Conservation (phyloP, 352 stramenopile species). For the Globisporangium uncinulatum region DNA sequence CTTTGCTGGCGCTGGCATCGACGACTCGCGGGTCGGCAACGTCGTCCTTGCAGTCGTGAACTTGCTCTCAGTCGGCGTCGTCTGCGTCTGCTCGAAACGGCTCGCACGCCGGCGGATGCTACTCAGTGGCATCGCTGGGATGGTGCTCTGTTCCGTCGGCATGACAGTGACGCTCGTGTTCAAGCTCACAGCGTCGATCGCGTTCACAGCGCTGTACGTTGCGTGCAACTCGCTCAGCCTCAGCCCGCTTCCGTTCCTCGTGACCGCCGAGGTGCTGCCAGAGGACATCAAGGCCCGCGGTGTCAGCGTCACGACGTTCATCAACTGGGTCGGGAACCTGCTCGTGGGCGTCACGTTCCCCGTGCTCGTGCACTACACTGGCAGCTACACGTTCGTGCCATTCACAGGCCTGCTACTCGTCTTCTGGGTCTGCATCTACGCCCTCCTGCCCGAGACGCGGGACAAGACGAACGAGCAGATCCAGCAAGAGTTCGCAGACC, state of each 20-base stretch:
- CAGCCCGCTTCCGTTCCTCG: conserved; percentile 29
- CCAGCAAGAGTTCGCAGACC: conserved; percentile 25
- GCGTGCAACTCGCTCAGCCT: conserved; percentile 34
- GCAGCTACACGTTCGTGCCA: conserved; percentile 31
- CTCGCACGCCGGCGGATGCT: conserved; percentile 23
- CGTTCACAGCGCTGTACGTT: conserved; percentile 27
- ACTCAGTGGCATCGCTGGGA: conserved; percentile 25
- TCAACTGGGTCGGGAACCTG: conserved; percentile 36
- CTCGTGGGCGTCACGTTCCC: conserved; percentile 29
- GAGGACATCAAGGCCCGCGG: conserved; percentile 33
- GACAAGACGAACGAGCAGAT: conserved; percentile 38
- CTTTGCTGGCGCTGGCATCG: conserved; percentile 29
- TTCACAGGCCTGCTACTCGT: conserved; percentile 27
- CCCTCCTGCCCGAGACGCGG: conserved; percentile 31
- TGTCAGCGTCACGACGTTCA: conserved; percentile 30
- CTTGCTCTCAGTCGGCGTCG: conserved; percentile 18
- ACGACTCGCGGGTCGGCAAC: conserved; percentile 30
- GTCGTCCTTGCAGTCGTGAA: conserved; percentile 24
- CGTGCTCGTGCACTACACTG: conserved; percentile 19
- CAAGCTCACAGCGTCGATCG: conserved; percentile 18
- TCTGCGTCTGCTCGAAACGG: conserved; percentile 25
- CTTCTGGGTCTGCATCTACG: conserved; percentile 32
- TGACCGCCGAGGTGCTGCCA: conserved; percentile 31
- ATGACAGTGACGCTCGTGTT: conserved; percentile 29
- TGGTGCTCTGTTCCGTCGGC: conserved; percentile 26